A percentile compares a stretch with the other conserved stretches of the same genome.
These are phyloP conservation scores for Thraustochytrium striatum DNA, from an alignment of 352 stramenopile species.

Conservation along the genomic window DNA sequence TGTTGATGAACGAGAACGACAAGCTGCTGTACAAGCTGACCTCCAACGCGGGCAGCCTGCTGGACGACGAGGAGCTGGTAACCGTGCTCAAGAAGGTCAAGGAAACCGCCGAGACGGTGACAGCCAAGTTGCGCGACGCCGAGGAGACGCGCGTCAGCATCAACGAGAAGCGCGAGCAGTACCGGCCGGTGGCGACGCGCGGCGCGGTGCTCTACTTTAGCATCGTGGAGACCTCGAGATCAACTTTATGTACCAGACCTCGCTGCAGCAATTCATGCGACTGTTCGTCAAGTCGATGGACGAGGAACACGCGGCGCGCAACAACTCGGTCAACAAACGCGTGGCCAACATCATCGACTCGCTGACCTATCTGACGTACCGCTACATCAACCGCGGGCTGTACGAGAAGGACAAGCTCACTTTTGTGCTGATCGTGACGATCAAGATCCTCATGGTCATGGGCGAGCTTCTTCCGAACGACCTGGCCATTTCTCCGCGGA, in stretches of 20 bases:
- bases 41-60: slow-evolving; percentile 92
- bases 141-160: slow-evolving; percentile 94
- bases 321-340: slow-evolving; percentile 89
- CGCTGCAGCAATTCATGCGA: slow-evolving; percentile 91
- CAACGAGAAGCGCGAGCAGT: slow-evolving; percentile 97
- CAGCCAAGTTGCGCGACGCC: slow-evolving; percentile 91
- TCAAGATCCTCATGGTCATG: slow-evolving; percentile 96
- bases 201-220: slow-evolving; percentile 97
- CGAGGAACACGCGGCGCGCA: slow-evolving; percentile 84
- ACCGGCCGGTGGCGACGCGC: slow-evolving; percentile 91
- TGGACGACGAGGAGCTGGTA: slow-evolving; percentile 98
- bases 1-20: slow-evolving; percentile 87
- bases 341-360: slow-evolving; percentile 98
- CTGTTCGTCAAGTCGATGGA: slow-evolving; percentile 98
- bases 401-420: slow-evolving; percentile 98
- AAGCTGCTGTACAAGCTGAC: slow-evolving; percentile 91
- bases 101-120: slow-evolving; percentile 94
- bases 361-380: slow-evolving; percentile 98
- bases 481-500: slow-evolving; percentile 89
- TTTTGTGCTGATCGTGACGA: slow-evolving; percentile 91
- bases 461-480: slow-evolving; percentile 84
- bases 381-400: slow-evolving; percentile 95
- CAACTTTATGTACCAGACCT: slow-evolving; percentile 99
- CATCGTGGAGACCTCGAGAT: slow-evolving; percentile 94
- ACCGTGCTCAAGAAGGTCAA: slow-evolving; percentile 95